Conservation (phyloP, 148 eudicot genomes). For the Linanthus parryae region DNA sequence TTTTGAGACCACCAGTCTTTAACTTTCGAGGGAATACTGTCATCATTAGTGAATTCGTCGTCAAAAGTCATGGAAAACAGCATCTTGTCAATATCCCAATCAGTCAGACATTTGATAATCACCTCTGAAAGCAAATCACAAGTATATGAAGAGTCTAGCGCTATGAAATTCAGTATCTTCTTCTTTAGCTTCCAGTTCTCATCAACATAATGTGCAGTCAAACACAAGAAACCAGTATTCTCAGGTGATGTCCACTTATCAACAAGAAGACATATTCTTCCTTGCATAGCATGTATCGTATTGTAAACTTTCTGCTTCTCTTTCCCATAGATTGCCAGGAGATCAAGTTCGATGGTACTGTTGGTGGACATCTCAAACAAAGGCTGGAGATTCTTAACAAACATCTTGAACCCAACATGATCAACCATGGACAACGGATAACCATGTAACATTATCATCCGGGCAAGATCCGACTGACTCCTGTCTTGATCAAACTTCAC, state of each 20-base stretch:
- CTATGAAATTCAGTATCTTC: conserved; percentile 66
- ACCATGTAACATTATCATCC: conserved; percentile 93
- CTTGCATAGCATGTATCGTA: conserved; percentile 45
- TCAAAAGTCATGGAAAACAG: conserved; percentile 88
- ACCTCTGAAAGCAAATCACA: conserved; percentile 83
- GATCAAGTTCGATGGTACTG: conserved; percentile 61
- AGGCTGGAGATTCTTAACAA: conserved; percentile 92
- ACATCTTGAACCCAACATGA: conserved; percentile 78
- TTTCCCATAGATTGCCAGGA: conserved; percentile 57
- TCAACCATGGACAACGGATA: conserved; percentile 91
- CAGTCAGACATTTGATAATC: conserved; percentile 73
- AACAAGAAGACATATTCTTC: conserved; percentile 73
- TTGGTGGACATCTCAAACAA: conserved; percentile 59
- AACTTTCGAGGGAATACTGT: conserved; percentile 54
- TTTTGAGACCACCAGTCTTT: conserved; percentile 82
- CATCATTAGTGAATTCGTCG: conserved; percentile 58
- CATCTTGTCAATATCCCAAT: conserved; percentile 83
- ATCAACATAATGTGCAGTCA: conserved; percentile 78
- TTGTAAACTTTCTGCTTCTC: conserved; percentile 75
- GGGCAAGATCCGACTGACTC: conserved; percentile 80
- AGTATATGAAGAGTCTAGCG: conserved; percentile 66
- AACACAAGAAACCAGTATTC: conserved; percentile 62
- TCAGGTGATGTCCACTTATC: conserved; percentile 84
- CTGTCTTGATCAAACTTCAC: conserved; percentile 83
- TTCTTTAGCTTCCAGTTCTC: conserved; percentile 86